phyloP scores from a whole-genome alignment of 352 stramenopile genomes.

The Pythium brassicae region DNA sequence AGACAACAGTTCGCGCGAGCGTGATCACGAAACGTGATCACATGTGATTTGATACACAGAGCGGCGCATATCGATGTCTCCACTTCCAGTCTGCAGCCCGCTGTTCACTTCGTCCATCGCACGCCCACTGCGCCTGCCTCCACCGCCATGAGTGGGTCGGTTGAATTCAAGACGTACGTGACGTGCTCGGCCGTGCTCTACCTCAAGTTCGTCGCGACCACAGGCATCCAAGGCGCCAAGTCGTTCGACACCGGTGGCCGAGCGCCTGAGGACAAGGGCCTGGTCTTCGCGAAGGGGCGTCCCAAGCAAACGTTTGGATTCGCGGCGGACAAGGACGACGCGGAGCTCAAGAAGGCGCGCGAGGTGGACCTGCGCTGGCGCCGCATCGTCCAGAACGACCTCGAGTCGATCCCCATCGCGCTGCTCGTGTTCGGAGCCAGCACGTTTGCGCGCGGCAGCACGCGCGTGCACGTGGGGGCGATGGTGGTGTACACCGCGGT shows the following conservation, averaged over 20 bases:
- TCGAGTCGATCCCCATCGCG: constrained; percentile 53
- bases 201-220: constrained; percentile 53
- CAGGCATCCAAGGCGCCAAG: constrained; percentile 45
- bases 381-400: constrained; percentile 51
- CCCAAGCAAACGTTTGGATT: constrained; percentile 34
- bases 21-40: too few species aligned
- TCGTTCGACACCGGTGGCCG: constrained; percentile 45
- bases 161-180: constrained; percentile 49
- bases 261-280: constrained; percentile 47
- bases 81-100: background rate
- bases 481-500: constrained; percentile 31
- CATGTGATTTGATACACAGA: too few species aligned
- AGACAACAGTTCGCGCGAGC: too few species aligned
- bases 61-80: too few species aligned
- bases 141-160: constrained; percentile 20
- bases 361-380: constrained; percentile 40
- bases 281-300: constrained; percentile 21
- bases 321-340: constrained; percentile 21
- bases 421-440: constrained; percentile 46
- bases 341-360: constrained; percentile 25
- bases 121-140: background rate
- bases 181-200: constrained; percentile 39
- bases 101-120: background rate
- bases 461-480: constrained; percentile 28
- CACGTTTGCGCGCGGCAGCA: constrained; percentile 31